Evolutionary conservation across 805 yeast species (phyloP), one percentile per base, ranked within the genome.

Genomic region (Pichia exigua): DNA sequence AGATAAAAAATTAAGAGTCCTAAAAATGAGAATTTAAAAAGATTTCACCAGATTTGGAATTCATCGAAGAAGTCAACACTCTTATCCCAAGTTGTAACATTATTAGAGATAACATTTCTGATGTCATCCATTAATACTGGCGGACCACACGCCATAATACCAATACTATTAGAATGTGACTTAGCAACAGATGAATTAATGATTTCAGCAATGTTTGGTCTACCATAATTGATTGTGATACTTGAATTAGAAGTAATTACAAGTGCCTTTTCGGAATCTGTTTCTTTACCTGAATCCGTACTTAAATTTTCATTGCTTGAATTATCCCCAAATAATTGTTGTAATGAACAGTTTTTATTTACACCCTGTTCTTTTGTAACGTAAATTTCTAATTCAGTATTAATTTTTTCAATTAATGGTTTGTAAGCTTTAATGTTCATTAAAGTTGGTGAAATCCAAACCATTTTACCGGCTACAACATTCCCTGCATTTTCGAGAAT

Each of bases 1-100:
- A 28, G 13, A 28, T 28, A 28, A 12, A n/a, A 28, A 28, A 28
- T 12, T 6, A 30, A 30, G n/a, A 30, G n/a, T 27, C 5, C 3
- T 27, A 30, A 13, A 13, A 15, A 11, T 28, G n/a, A 30, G 13
- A 13, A 30, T 13, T 30, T 30, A 12, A 30, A 13, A 30, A 40
- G 15, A 40, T 22, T 12, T 54, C 42, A 82, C 95, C 95, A 87
- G 15, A 76, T 73, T 67, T 85, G 89, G 46, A 84, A 74, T 61
- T 85, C 91, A 63, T 88, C 95, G 61, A 73, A 82, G 60, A 82
- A 82, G 54, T 84, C 91, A 20, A 86, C 76, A 44, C 86, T 73
- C 46, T 74, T 70, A 17, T 73, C 63, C 48, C 68, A 66, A 28
- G 65, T 55, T 35, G 71, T 66, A 48, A 81, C 62, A 51, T 75